phyloP scores from a whole-genome alignment of 2,329 filamentous ascomycete species.

The Colletotrichum sp. region DNA sequence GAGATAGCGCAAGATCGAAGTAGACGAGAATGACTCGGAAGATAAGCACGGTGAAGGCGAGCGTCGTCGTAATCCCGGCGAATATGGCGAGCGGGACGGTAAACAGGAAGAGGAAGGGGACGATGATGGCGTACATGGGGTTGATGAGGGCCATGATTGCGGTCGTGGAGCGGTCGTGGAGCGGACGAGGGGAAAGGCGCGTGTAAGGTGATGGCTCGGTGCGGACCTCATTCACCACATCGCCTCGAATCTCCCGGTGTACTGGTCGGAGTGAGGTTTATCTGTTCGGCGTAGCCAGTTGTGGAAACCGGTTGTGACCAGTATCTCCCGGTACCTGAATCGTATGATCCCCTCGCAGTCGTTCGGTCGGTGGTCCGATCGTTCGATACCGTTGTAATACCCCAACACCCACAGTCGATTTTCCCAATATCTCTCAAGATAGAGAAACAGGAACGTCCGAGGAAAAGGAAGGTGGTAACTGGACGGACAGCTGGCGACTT shows the following conservation, averaged over 20 bases:
- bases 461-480: neutral
- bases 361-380: conserved; percentile 20
- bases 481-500: conserved; percentile 10
- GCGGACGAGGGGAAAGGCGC: neutral
- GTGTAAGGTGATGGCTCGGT: neutral
- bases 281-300: neutral
- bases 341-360: conserved; percentile 14
- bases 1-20: conserved; percentile 63
- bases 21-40: conserved; percentile 67
- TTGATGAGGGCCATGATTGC: conserved; percentile 56
- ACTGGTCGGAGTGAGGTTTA: neutral
- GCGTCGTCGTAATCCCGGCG: conserved; percentile 65
- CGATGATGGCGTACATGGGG: conserved; percentile 59
- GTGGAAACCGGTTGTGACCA: neutral
- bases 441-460: neutral
- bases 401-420: conserved; percentile 4
- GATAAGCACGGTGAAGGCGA: conserved; percentile 67
- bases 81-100: conserved; percentile 68
- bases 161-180: neutral
- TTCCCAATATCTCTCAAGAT: neutral
- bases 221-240: neutral
- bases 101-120: conserved; percentile 67
- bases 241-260: neutral
- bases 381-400: conserved; percentile 12
- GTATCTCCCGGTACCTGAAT: conserved; percentile 11